A percentile compares a stretch with the other conserved stretches of the same genome.
Evolutionary conservation across 2,329 filamentous ascomycete species (phyloP).

Genomic region (Sarocladiaceae sp.): DNA sequence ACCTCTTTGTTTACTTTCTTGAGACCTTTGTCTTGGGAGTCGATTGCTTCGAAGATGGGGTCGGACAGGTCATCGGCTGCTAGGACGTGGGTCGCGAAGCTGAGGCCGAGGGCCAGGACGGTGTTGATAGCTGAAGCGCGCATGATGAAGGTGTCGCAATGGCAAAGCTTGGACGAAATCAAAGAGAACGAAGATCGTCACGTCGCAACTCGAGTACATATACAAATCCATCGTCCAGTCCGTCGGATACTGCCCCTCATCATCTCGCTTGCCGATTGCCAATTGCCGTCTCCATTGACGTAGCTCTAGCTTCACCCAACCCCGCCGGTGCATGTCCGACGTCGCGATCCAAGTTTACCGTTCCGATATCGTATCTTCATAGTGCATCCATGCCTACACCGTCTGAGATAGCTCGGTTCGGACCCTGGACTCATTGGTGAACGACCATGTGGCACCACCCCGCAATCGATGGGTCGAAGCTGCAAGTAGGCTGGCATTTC

Average conservation of each 20-base stretch:
- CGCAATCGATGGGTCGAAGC: neutral
- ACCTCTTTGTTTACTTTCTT: conserved; percentile 11
- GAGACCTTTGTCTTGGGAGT: conserved; percentile 5
- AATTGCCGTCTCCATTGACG: too few species aligned
- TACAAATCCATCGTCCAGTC: too few species aligned
- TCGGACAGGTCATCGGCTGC: conserved; percentile 6
- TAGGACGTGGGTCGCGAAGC: neutral
- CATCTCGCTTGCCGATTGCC: too few species aligned
- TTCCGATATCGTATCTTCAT: neutral
- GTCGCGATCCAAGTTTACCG: too few species aligned
- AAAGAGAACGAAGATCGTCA: too few species aligned
- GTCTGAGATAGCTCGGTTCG: neutral
- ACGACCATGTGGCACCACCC: neutral
- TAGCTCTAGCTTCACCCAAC: too few species aligned
- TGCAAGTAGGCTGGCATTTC: neutral
- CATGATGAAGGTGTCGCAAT: neutral
- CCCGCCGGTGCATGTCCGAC: too few species aligned
- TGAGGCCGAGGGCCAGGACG: neutral
- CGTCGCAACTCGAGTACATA: too few species aligned
- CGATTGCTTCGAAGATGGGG: conserved; percentile 9
- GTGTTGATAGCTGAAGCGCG: neutral
- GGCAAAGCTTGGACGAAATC: too few species aligned
- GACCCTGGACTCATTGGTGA: neutral
- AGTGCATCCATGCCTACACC: neutral
- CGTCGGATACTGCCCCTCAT: too few species aligned